Conservation (phyloP, 2,329 filamentous ascomycete genomes). For the Keithomyces neogunnii region DNA sequence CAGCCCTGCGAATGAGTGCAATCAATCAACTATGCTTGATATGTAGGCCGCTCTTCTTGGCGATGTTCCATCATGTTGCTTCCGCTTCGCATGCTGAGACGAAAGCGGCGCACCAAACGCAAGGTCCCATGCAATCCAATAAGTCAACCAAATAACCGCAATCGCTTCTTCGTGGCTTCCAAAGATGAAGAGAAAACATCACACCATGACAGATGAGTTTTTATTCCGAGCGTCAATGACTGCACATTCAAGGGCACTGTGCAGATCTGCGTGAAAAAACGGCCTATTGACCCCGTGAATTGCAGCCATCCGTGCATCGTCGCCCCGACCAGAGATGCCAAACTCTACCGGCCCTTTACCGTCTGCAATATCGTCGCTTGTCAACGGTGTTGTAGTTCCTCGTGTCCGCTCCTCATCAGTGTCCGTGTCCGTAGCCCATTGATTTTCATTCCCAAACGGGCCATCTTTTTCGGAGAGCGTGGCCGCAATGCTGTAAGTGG, state of each 20-base stretch:
- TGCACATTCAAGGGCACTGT: conserved; percentile 30
- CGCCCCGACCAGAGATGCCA: background rate
- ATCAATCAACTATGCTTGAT: too few relatives aligned
- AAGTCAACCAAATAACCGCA: background rate
- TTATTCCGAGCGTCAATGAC: conserved; percentile 18
- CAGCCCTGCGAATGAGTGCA: too few relatives aligned
- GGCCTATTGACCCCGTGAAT: conserved; percentile 34
- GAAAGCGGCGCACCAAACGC: background rate
- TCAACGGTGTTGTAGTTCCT: conserved; percentile 1
- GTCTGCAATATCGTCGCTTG: background rate
- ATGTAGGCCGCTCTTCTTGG: too few relatives aligned
- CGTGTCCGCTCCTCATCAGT: conserved; percentile 10
- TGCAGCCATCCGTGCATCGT: conserved; percentile 12
- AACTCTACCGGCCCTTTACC: background rate
- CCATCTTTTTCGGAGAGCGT: conserved; percentile 12
- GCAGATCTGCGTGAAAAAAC: conserved; percentile 39
- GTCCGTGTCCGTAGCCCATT: background rate
- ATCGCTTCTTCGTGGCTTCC: background rate
- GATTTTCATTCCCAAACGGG: background rate
- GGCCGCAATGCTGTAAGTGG: conserved; percentile 24
- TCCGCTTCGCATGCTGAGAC: too few relatives aligned
- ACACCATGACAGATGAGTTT: conserved; percentile 7
- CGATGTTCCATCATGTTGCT: too few relatives aligned
- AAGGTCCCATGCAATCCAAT: background rate
- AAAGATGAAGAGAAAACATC: background rate